Base-by-base conservation (phyloP, 805 yeast genomes). In the Metschnikowia cubensis region DNA sequence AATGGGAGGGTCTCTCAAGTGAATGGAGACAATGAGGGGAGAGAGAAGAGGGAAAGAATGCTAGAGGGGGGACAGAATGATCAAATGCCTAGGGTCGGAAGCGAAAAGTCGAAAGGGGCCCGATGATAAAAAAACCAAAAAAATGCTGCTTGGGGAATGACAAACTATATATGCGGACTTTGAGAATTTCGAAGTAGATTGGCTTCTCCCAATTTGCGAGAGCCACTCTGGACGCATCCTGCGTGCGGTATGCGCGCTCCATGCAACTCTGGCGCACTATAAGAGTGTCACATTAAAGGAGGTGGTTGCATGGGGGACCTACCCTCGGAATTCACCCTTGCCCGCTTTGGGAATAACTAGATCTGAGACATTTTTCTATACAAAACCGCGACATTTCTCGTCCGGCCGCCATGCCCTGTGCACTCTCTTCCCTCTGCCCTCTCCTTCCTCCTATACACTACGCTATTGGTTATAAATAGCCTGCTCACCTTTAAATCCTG, bases 111-210 rank as follows among this genome's bases (percentile, higher is more conserved):
- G 20, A 41, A 45, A 37, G 35, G 50, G 37, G 35, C 32, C 25
- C 39, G 47, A 42, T 46, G 50, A 40, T 41, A 46, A 33, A 35
- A 38, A 51, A 48, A 15, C 25, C 35, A 21, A 43, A 35, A 43
- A 39, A 20, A 17, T 14, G 21, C 4, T 6, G 10, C n/a, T n/a
- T 17, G 35, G 38, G 47, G 17, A 32, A 14, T 35, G 14, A 17
- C 32, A 42, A 35, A 40, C 36, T 47, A 31, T 35, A 42, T 43
- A 43, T 43, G 33, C 35, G 6, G 13, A 6, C 22, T 35, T 35
- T 35, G 46, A 34, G 22, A 43, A 35, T 35, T 17, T 31, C 36
- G 29, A 13, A 14, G 34, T 41, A 20, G 33, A 35, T 14, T 14
- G 18, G 36, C 45, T 34, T n/a, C 32, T 21, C 33, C 39, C 33